These are phyloP conservation scores for Vararia minispora DNA, from an alignment of 768 basidiomycete genomes.

Conservation along the genomic window DNA sequence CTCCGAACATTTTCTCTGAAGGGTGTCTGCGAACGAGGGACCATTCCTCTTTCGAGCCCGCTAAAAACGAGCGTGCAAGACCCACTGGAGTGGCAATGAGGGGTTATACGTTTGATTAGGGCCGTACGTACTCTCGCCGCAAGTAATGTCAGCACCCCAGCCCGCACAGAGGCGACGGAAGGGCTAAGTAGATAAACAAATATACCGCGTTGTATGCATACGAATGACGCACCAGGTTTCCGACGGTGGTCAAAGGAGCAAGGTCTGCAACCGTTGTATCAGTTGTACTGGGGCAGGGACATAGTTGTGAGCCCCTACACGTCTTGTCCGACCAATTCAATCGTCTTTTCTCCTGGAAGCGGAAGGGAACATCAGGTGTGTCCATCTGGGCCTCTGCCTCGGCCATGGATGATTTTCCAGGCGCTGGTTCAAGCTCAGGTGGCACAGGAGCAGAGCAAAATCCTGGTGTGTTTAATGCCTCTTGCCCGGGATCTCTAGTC, in stretches of 20 bases:
- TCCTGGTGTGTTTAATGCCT: not conserved
- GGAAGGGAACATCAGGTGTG: conserved; percentile 55
- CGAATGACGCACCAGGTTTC: conserved; percentile 61
- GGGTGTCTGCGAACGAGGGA: conserved; percentile 84
- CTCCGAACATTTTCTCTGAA: conserved; percentile 77
- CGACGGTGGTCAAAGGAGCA: conserved; percentile 87
- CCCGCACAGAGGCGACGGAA: conserved; percentile 84
- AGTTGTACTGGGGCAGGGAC: conserved; percentile 16
- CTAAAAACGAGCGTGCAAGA: conserved; percentile 80
- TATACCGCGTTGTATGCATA: not conserved
- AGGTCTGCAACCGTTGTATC: conserved; percentile 29
- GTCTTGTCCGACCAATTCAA: conserved; percentile 81
- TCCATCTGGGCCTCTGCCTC: conserved; percentile 29
- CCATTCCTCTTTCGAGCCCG: conserved; percentile 91
- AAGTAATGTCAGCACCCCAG: conserved; percentile 89
- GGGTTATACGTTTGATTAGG: not conserved
- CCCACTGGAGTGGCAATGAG: conserved; percentile 55
- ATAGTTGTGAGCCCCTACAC: conserved; percentile 36
- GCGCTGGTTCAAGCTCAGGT: conserved; percentile 7
- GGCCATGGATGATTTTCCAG: conserved; percentile 15
- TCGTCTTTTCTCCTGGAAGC: conserved; percentile 77
- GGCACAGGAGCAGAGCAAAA: conserved; percentile 8
- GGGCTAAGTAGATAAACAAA: conserved; percentile 40
- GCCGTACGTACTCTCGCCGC: conserved; percentile 66
- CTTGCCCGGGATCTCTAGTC: conserved; percentile 6